Evolutionary conservation across 2,329 filamentous ascomycete species (phyloP).

Genomic region (Neonectria coccinea): DNA sequence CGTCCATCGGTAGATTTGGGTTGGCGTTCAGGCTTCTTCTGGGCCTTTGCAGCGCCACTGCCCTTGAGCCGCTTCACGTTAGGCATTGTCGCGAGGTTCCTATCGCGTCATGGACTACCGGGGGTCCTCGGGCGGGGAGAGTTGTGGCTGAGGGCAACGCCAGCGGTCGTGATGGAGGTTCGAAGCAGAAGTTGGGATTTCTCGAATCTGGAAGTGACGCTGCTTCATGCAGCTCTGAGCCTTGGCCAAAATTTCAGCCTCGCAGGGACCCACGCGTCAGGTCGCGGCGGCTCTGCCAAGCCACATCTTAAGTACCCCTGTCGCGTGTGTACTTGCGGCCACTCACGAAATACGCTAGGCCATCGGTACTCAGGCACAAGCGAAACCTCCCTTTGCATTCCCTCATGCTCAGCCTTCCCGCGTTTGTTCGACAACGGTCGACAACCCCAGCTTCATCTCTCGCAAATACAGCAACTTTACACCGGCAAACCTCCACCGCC

Average conservation of each 20-base stretch:
- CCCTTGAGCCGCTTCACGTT: constrained; percentile 70
- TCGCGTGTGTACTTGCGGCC: constrained; percentile 24
- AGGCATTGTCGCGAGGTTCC: constrained; percentile 58
- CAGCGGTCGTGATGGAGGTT: constrained; percentile 28
- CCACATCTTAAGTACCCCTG: constrained; percentile 34
- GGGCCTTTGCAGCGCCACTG: constrained; percentile 58
- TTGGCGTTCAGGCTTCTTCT: constrained; percentile 51
- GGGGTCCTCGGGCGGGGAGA: constrained; percentile 12
- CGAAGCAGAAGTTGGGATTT: constrained; percentile 33
- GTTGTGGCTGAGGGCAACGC: constrained; percentile 25
- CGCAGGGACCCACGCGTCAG: constrained; percentile 44
- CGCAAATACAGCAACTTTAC: not conserved
- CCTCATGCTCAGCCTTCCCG: constrained; percentile 41
- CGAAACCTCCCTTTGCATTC: constrained; percentile 23
- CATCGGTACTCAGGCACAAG: constrained; percentile 10
- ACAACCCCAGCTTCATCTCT: constrained; percentile 4
- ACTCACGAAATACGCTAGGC: not conserved
- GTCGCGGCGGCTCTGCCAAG: constrained; percentile 34
- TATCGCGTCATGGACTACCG: constrained; percentile 40
- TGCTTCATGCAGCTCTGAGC: constrained; percentile 34
- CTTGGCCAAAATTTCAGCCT: constrained; percentile 52
- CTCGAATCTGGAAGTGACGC: constrained; percentile 35
- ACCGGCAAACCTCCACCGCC: constrained; percentile 3
- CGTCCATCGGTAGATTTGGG: constrained; percentile 54
- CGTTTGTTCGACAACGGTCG: constrained; percentile 24